These are phyloP conservation scores for Pittosporum tobira DNA, from an alignment of 129 eudicot genomes.

Conservation along the genomic window DNA sequence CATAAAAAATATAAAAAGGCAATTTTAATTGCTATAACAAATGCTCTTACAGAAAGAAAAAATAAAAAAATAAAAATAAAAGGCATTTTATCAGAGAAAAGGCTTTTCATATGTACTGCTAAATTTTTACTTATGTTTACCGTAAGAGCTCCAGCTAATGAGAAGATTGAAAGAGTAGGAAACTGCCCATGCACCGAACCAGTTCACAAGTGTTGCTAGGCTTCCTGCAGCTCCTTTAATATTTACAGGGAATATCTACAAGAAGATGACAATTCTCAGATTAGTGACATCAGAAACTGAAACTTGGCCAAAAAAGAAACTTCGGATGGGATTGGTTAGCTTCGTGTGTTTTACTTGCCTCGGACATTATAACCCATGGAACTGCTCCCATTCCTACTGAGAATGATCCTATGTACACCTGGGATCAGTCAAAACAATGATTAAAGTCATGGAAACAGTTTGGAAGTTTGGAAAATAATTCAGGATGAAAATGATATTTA, in stretches of 20 bases:
- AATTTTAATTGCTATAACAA: too few relatives aligned
- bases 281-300: neutral
- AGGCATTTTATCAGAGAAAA: neutral
- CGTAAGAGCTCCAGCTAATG: conserved; percentile 73
- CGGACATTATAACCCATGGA: conserved; percentile 98
- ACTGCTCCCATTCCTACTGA: conserved; percentile 91
- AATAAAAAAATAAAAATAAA: too few relatives aligned
- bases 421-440: neutral
- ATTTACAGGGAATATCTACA: conserved; percentile 64
- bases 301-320: too few relatives aligned
- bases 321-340: neutral
- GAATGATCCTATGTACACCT: conserved; percentile 60
- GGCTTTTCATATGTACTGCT: too few relatives aligned
- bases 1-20: conserved; percentile 70
- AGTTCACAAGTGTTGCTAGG: conserved; percentile 70
- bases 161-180: conserved; percentile 74
- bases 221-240: conserved; percentile 79
- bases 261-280: conserved; percentile 2
- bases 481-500: conserved; percentile 15
- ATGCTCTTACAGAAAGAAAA: too few relatives aligned
- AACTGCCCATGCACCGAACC: conserved; percentile 78
- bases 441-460: neutral
- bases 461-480: neutral
- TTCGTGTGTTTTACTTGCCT: conserved; percentile 26
- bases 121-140: conserved; percentile 31